Percentiles rank a stretch among this genome's conserved stretches.
These are phyloP conservation scores for Bryum argenteum DNA, from an alignment of 225 moss, liverwort and hornwort genomes.

Conservation along the genomic window DNA sequence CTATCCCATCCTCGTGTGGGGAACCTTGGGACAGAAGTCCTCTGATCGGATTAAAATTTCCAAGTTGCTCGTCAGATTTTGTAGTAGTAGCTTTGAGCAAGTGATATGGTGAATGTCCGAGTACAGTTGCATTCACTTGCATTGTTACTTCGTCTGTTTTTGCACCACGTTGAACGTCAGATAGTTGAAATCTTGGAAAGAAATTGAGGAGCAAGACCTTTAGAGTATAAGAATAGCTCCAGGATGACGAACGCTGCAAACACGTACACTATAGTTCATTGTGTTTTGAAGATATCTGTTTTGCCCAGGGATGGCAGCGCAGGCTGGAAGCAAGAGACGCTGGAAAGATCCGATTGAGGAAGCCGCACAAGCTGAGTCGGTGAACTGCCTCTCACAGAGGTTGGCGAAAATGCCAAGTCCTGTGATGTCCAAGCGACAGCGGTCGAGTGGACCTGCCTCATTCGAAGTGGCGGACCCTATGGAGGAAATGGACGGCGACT, in stretches of 20 bases:
- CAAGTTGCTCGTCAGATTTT: neutral
- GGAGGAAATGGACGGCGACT: slow-evolving; percentile 66
- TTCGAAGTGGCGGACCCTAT: slow-evolving; percentile 69
- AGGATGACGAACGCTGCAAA: neutral
- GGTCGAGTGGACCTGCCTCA: slow-evolving; percentile 38
- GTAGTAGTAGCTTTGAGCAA: neutral
- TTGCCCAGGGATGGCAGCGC: slow-evolving; percentile 81
- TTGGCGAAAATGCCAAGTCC: slow-evolving; percentile 91
- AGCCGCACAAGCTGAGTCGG: slow-evolving; percentile 91
- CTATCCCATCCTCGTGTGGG: neutral
- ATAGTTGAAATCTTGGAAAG: too few relatives aligned
- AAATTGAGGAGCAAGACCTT: too few relatives aligned
- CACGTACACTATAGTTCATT: neutral
- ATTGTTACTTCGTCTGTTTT: neutral
- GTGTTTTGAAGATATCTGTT: neutral
- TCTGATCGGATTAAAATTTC: neutral
- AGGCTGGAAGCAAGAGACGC: slow-evolving; percentile 94
- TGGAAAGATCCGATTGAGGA: slow-evolving; percentile 88
- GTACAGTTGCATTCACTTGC: neutral
- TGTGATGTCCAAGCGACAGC: slow-evolving; percentile 68
- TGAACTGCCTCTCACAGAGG: slow-evolving; percentile 84
- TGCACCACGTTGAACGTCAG: too few relatives aligned
- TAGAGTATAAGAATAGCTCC: too few relatives aligned
- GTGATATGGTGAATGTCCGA: neutral
- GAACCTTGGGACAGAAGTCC: neutral